Conservation (phyloP, 2,329 filamentous ascomycete genomes). For the Penicillium psychrosexuale region DNA sequence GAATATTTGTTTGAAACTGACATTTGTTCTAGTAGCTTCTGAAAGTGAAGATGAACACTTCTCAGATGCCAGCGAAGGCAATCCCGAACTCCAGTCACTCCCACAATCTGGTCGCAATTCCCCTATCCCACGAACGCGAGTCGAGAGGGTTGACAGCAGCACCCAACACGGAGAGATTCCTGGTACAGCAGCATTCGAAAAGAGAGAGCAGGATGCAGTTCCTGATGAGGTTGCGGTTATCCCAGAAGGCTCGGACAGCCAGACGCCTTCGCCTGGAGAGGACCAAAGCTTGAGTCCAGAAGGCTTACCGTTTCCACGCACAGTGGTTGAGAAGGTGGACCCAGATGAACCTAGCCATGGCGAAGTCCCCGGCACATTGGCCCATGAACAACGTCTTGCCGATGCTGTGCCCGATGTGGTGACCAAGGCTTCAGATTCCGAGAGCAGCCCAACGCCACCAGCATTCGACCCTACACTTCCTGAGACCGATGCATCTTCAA, state of each 20-base stretch:
- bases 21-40: conserved; percentile 37
- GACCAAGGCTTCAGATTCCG: conserved; percentile 46
- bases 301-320: conserved; percentile 55
- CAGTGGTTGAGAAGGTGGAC: conserved; percentile 61
- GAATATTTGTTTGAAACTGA: neutral
- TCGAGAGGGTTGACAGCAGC: conserved; percentile 60
- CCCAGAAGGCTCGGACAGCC: conserved; percentile 42
- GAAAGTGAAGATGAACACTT: conserved; percentile 61
- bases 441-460: conserved; percentile 26
- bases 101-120: conserved; percentile 46
- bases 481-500: conserved; percentile 13
- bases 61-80: conserved; percentile 62
- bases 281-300: conserved; percentile 50
- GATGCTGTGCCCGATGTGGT: conserved; percentile 61
- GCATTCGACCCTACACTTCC: conserved; percentile 21
- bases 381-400: conserved; percentile 54
- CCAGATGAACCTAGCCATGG: conserved; percentile 56
- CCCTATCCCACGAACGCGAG: conserved; percentile 59
- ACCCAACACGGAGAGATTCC: conserved; percentile 61
- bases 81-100: conserved; percentile 33
- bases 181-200: conserved; percentile 59
- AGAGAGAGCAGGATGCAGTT: conserved; percentile 57
- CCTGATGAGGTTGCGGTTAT: conserved; percentile 63
- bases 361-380: conserved; percentile 60
- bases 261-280: conserved; percentile 42